Percentiles rank a stretch among this genome's conserved stretches.
These are phyloP conservation scores for Malus asiatica DNA, from an alignment of 306 rosid species.

Conservation along the genomic window DNA sequence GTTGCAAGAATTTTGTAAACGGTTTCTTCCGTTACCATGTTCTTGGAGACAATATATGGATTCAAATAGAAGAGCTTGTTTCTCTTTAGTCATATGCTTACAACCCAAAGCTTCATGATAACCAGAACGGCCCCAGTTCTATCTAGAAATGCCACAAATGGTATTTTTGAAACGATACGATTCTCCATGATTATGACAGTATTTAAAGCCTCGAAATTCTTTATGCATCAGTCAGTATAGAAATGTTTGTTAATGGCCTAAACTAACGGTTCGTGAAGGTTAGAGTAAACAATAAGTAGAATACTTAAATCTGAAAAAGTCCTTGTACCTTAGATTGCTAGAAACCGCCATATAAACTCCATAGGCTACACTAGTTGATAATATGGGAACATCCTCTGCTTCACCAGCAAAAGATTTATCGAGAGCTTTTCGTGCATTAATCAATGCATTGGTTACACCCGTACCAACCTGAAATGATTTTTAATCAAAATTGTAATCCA, in stretches of 20 bases:
- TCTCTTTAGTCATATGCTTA: background rate
- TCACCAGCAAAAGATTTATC: constrained; percentile 60
- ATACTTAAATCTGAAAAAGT: background rate
- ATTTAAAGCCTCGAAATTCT: background rate
- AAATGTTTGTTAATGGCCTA: background rate
- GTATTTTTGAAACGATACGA: background rate
- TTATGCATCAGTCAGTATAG: background rate
- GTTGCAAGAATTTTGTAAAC: background rate
- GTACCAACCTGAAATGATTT: constrained; percentile 63
- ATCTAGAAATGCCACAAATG: background rate
- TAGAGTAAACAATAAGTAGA: background rate
- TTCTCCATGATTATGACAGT: background rate
- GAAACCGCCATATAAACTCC: constrained; percentile 92
- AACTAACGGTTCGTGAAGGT: background rate
- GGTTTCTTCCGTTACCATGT: background rate
- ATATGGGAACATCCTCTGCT: constrained; percentile 73
- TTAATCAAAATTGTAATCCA: background rate
- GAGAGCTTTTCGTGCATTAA: constrained; percentile 64
- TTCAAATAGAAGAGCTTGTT: background rate
- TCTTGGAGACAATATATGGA: background rate
- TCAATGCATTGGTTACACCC: constrained; percentile 71
- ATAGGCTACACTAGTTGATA: constrained; percentile 82
- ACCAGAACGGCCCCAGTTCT: background rate
- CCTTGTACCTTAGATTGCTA: constrained; percentile 81
- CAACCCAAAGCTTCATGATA: background rate